Evolutionary conservation across 148 eudicot species (phyloP).

Genomic region (Vaccinium corymbosum): DNA sequence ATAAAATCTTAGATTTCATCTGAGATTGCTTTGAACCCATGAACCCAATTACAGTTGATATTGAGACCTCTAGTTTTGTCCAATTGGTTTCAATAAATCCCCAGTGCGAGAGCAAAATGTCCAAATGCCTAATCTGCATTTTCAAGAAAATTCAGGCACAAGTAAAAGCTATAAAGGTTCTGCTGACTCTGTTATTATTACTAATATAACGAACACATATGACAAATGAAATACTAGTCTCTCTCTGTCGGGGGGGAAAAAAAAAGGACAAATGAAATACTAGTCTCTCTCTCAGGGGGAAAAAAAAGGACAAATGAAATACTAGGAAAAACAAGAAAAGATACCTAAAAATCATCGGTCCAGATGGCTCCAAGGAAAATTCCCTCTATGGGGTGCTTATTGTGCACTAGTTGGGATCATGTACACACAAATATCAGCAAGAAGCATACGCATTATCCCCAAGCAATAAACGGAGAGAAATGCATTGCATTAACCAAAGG

Average conservation of each 20-base stretch:
- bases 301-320: background rate
- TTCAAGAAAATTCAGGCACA: no score
- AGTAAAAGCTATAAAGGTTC: no score
- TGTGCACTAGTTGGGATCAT: background rate
- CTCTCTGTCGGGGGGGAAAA: no score
- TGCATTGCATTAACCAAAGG: background rate
- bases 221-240: background rate
- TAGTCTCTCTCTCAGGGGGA: no score
- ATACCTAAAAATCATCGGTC: background rate
- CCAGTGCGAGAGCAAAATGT: no score
- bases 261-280: background rate
- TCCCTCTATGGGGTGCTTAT: background rate
- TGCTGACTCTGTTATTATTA: background rate
- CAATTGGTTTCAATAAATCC: no score
- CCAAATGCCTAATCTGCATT: no score
- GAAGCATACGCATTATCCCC: background rate
- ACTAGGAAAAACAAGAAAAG: background rate
- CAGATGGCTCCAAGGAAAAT: background rate
- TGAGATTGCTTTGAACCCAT: no score
- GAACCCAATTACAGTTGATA: no score
- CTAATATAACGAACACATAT: background rate
- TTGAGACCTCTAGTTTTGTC: no score
- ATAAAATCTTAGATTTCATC: no score
- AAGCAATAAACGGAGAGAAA: no score
- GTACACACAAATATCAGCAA: background rate